A percentile compares a stretch with the other conserved stretches of the same genome.
Evolutionary conservation across 2,329 filamentous ascomycete species (phyloP).

Genomic region (Hymenoscyphus fructigenus): DNA sequence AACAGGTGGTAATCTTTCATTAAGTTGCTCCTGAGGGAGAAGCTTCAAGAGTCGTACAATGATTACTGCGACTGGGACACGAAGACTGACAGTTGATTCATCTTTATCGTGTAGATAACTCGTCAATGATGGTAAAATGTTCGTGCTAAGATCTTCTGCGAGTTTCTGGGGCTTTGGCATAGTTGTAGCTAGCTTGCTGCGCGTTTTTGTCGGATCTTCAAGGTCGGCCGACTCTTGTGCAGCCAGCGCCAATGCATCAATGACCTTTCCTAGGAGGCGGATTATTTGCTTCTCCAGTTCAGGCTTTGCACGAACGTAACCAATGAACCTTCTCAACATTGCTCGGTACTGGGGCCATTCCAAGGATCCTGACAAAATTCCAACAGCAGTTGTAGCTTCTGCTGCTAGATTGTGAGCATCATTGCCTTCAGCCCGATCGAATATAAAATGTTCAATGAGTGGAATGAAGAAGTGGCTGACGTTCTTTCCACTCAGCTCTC

Average conservation of each 20-base stretch:
- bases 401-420: constrained; percentile 86
- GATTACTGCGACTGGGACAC: constrained; percentile 85
- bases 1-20: constrained; percentile 74
- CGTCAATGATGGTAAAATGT: constrained; percentile 77
- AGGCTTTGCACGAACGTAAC: constrained; percentile 76
- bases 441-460: constrained; percentile 90
- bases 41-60: constrained; percentile 84
- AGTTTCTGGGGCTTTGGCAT: constrained; percentile 69
- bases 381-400: constrained; percentile 80
- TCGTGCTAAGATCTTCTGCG: constrained; percentile 67
- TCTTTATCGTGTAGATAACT: constrained; percentile 91
- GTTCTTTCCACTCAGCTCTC: constrained; percentile 71
- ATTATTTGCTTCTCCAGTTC: constrained; percentile 85
- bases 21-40: constrained; percentile 71
- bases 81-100: constrained; percentile 88
- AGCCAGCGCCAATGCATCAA: constrained; percentile 69
- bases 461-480: constrained; percentile 86
- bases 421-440: constrained; percentile 68
- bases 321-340: constrained; percentile 78
- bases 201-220: constrained; percentile 38
- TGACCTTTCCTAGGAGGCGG: constrained; percentile 75
- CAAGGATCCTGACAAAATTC: constrained; percentile 69
- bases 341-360: constrained; percentile 91
- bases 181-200: constrained; percentile 56
- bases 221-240: constrained; percentile 37